Evolutionary conservation across 495 filamentous ascomycete genomes (phyloP).

Genomic region (Corynascus novoguineensis): DNA sequence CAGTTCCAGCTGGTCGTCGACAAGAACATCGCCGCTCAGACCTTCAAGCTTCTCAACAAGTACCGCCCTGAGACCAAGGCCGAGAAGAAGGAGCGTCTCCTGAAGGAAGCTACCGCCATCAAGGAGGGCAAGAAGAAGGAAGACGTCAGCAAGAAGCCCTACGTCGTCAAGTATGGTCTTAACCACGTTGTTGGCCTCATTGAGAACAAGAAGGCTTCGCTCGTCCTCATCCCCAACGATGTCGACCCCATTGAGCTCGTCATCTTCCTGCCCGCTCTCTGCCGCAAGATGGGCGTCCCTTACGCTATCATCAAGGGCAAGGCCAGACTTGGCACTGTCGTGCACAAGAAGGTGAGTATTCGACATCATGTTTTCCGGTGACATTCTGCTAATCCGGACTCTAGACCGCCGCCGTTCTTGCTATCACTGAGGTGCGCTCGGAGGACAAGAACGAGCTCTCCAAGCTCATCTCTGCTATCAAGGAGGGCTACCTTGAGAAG

Average conservation of each 20-base stretch:
- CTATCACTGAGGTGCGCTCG: constrained; percentile 88
- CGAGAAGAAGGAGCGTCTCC: constrained; percentile 99
- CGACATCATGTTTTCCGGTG: background rate
- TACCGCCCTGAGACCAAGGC: constrained; percentile 98
- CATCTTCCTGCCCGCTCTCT: constrained; percentile 97
- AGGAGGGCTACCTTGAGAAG: constrained; percentile 97
- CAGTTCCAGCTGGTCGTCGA: constrained; percentile 98
- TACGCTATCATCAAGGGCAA: constrained; percentile 99
- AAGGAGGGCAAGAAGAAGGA: constrained; percentile 99
- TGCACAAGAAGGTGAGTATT: constrained; percentile 91
- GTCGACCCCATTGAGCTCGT: constrained; percentile 99
- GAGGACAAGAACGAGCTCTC: constrained; percentile 97
- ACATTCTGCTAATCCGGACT: constrained; percentile 22
- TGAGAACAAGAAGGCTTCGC: constrained; percentile 99
- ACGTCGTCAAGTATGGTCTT: constrained; percentile 97
- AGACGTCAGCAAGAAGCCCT: constrained; percentile 99
- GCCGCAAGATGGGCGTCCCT: constrained; percentile 99
- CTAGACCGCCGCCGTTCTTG: constrained; percentile 91
- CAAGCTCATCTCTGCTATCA: constrained; percentile 92
- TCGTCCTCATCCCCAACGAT: constrained; percentile 98
- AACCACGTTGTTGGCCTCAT: constrained; percentile 99
- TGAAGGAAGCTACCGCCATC: constrained; percentile 95
- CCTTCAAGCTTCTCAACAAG: constrained; percentile 98
- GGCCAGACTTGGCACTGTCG: constrained; percentile 95
- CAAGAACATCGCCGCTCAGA: constrained; percentile 95